Percentiles rank a stretch among this genome's conserved stretches.
phyloP scores from a whole-genome alignment of 1,284 basidiomycete species.

The Mycena sp. region DNA sequence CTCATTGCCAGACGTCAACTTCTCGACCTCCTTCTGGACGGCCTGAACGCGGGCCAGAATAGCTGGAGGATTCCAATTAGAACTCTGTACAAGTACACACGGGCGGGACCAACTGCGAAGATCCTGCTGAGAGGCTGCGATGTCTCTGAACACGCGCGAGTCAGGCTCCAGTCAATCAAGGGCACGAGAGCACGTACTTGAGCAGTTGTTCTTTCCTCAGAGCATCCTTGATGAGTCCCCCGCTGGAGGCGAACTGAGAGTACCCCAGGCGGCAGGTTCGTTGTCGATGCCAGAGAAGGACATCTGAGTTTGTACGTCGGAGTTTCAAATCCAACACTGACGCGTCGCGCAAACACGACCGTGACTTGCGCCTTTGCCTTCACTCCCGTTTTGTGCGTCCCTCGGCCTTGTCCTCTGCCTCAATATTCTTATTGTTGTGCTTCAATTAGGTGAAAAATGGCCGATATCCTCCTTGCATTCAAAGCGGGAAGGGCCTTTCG shows the following conservation, averaged over 20 bases:
- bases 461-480: slow-evolving; percentile 72
- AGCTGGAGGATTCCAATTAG: slow-evolving; percentile 51
- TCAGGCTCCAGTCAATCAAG: background rate
- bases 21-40: slow-evolving; percentile 80
- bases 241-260: slow-evolving; percentile 50
- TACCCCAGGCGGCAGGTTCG: slow-evolving; percentile 65
- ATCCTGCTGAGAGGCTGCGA: slow-evolving; percentile 76
- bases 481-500: slow-evolving; percentile 83
- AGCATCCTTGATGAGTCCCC: slow-evolving; percentile 78
- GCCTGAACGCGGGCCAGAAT: slow-evolving; percentile 72
- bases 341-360: slow-evolving; percentile 59
- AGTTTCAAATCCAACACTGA: slow-evolving; percentile 39
- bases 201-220: slow-evolving; percentile 74
- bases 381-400: slow-evolving; percentile 15
- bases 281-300: slow-evolving; percentile 60
- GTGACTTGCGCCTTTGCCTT: too few relatives aligned
- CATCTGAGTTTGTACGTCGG: background rate
- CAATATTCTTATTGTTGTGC: too few relatives aligned
- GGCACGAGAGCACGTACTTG: slow-evolving; percentile 44
- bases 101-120: slow-evolving; percentile 62
- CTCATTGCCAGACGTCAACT: slow-evolving; percentile 79
- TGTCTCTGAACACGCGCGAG: slow-evolving; percentile 61
- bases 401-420: too few relatives aligned
- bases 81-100: too few relatives aligned
- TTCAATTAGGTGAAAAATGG: too few relatives aligned